Evolutionary conservation across 2,329 filamentous ascomycete genomes (phyloP).

Genomic region (Clarireedia paspali): DNA sequence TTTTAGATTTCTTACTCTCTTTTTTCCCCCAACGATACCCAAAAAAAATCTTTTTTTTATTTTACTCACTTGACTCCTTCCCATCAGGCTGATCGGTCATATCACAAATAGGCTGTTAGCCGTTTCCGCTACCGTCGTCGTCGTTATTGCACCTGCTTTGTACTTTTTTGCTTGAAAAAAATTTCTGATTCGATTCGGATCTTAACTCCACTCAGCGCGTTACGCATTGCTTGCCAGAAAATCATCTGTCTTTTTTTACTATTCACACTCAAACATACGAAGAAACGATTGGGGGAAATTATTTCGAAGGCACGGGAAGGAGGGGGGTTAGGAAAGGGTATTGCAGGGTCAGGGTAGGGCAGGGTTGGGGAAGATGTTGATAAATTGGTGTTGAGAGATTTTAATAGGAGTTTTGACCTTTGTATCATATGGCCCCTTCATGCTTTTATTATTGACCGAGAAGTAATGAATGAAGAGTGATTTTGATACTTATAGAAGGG

Average conservation of each 20-base stretch:
- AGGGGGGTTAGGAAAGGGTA: background rate
- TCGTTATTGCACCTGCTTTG: constrained; percentile 20
- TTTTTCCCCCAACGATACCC: background rate
- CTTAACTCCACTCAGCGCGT: background rate
- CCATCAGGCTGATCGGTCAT: constrained; percentile 6
- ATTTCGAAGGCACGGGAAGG: background rate
- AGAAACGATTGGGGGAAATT: too few relatives aligned
- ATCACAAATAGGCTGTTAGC: constrained; percentile 21
- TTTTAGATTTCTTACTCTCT: constrained; percentile 1
- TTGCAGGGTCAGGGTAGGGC: background rate
- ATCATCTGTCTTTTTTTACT: too few relatives aligned
- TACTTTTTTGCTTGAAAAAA: constrained; percentile 16
- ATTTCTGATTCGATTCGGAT: background rate
- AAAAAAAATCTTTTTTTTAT: background rate
- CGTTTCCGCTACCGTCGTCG: constrained; percentile 17
- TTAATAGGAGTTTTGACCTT: too few relatives aligned
- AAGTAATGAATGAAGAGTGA: too few relatives aligned
- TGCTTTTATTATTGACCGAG: too few relatives aligned
- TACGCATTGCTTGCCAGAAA: background rate
- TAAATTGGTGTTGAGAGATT: background rate
- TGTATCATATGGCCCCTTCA: too few relatives aligned
- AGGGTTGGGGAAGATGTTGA: background rate
- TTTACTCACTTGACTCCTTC: background rate
- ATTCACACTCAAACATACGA: too few relatives aligned
- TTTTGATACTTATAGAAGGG: too few relatives aligned